phyloP scores from a whole-genome alignment of 2,329 filamentous ascomycete species.

The Albophoma yamanashiensis region DNA sequence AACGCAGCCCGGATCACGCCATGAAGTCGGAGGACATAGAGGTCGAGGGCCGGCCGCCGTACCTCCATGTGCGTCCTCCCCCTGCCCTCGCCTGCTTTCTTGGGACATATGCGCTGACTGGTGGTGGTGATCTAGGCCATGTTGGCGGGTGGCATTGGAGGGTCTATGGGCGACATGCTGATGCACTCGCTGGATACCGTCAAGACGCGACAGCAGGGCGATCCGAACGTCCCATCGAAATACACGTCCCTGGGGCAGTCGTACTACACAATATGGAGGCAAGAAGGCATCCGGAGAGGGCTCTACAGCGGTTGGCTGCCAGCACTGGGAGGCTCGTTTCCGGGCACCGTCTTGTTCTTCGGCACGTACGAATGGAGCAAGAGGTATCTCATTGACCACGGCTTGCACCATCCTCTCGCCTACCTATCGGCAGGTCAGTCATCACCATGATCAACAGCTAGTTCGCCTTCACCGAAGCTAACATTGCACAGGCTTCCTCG shows the following conservation, averaged over 20 bases:
- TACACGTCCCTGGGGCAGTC: slow-evolving; percentile 85
- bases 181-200: slow-evolving; percentile 99
- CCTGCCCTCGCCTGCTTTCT: neutral
- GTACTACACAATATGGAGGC: slow-evolving; percentile 84
- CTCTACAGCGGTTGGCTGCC: slow-evolving; percentile 91
- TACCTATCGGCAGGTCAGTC: slow-evolving; percentile 71
- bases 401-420: slow-evolving; percentile 69
- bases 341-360: slow-evolving; percentile 90
- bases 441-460: neutral
- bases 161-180: slow-evolving; percentile 87
- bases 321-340: slow-evolving; percentile 84
- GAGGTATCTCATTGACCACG: slow-evolving; percentile 72
- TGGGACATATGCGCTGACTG: neutral
- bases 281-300: slow-evolving; percentile 78
- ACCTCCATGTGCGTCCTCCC: slow-evolving; percentile 26
- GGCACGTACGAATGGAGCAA: slow-evolving; percentile 96
- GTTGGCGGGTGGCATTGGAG: slow-evolving; percentile 88
- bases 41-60: slow-evolving; percentile 31
- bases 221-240: slow-evolving; percentile 83
- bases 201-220: slow-evolving; percentile 95
- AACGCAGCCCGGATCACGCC: slow-evolving; percentile 14
- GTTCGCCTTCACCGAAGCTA: neutral
- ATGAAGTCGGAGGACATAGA: slow-evolving; percentile 28
- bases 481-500: slow-evolving; percentile 60
- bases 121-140: slow-evolving; percentile 53